Conservation (phyloP, 2,329 filamentous ascomycete genomes). For the Bipolaris zeicola region DNA sequence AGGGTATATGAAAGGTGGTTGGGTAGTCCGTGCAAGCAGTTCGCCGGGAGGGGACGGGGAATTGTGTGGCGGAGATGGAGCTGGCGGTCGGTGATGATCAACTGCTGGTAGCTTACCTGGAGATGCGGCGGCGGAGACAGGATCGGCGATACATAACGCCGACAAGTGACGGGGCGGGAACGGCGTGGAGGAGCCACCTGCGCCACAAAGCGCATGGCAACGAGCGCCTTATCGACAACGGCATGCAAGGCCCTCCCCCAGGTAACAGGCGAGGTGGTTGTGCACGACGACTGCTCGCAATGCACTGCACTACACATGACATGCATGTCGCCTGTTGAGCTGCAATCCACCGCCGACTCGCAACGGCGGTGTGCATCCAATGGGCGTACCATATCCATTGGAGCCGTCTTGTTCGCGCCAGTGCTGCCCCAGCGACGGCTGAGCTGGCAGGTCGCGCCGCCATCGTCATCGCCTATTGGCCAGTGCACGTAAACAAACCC, state of each 20-base stretch:
- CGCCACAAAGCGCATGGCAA: conserved; percentile 14
- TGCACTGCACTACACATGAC: not conserved
- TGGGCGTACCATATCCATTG: conserved; percentile 5
- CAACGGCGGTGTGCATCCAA: conserved; percentile 5
- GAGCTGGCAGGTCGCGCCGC: conserved; percentile 34
- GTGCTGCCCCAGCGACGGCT: conserved; percentile 42
- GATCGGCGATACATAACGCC: conserved; percentile 15
- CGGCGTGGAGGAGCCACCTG: not conserved
- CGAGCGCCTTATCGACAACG: conserved; percentile 10
- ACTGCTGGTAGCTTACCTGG: conserved; percentile 20
- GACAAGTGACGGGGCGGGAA: not conserved
- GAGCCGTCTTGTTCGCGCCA: conserved; percentile 10
- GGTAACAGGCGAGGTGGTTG: not conserved
- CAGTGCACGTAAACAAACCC: conserved; percentile 36
- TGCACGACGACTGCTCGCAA: not conserved
- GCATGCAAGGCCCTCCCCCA: not conserved
- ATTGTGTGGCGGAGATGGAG: conserved; percentile 12
- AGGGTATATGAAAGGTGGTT: not conserved
- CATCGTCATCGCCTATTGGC: conserved; percentile 18
- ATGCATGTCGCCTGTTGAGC: not conserved
- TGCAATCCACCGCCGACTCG: not conserved
- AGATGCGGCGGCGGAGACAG: conserved; percentile 14
- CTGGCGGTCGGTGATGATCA: conserved; percentile 18
- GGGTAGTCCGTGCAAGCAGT: conserved; percentile 3
- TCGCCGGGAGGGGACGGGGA: conserved; percentile 5